A percentile compares a stretch with the other conserved stretches of the same genome.
Conservation (phyloP, 2,329 filamentous ascomycete genomes). For the Claviceps monticola region DNA sequence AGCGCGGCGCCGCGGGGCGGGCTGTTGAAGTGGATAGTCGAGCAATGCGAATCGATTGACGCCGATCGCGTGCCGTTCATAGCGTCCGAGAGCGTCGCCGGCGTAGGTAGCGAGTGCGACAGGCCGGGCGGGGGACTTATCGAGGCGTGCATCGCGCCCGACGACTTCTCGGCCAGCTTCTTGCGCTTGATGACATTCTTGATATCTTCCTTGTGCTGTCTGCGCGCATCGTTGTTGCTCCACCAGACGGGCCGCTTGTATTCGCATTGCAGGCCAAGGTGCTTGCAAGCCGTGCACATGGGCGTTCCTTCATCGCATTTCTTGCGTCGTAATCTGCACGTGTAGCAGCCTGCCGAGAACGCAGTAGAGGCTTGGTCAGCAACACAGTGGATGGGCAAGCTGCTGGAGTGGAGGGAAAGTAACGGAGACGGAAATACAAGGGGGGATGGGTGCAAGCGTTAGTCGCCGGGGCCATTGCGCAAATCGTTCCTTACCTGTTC, state of each 20-base stretch:
- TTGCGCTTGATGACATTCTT: conserved; percentile 97
- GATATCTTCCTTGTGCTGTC: conserved; percentile 83
- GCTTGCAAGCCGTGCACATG: conserved; percentile 51
- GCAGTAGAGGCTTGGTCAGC: conserved; percentile 2
- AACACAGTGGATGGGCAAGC: neutral
- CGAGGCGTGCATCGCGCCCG: conserved; percentile 39
- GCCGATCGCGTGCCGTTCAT: conserved; percentile 54
- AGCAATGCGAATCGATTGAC: conserved; percentile 70
- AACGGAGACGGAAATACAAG: neutral
- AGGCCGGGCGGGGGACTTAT: conserved; percentile 61
- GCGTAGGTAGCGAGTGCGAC: conserved; percentile 69
- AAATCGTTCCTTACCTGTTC: conserved; percentile 52
- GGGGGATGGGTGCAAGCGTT: neutral
- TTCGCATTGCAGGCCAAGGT: conserved; percentile 76
- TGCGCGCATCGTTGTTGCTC: conserved; percentile 80
- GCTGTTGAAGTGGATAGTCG: conserved; percentile 60
- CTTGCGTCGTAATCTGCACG: conserved; percentile 52
- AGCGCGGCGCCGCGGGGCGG: conserved; percentile 24
- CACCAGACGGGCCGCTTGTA: conserved; percentile 97
- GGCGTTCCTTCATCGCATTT: conserved; percentile 55
- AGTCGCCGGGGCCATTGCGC: neutral
- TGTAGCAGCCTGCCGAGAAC: conserved; percentile 44
- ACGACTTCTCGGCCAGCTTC: conserved; percentile 79
- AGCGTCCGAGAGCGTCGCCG: conserved; percentile 65
- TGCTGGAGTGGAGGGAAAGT: conserved; percentile 9